These are phyloP conservation scores for Verticillium longisporum DNA, from an alignment of 2,329 filamentous ascomycete species.

Conservation along the genomic window DNA sequence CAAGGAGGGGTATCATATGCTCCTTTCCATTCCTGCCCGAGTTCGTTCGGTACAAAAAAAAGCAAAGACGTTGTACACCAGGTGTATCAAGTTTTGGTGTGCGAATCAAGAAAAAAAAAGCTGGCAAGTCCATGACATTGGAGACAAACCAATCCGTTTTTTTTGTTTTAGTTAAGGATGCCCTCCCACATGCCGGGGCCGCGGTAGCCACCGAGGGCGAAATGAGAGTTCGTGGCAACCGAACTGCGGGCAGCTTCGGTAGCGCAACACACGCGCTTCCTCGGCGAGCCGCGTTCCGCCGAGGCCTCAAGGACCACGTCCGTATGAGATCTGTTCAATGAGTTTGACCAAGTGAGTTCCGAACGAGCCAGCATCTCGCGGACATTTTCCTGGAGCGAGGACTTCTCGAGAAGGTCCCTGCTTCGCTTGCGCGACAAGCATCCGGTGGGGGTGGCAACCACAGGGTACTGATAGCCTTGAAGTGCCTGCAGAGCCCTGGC, in stretches of 20 bases:
- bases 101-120: neutral
- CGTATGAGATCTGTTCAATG: conserved; percentile 29
- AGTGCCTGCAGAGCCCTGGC: conserved; percentile 54
- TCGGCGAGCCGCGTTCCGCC: conserved; percentile 27
- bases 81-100: conserved; percentile 1
- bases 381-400: conserved; percentile 58
- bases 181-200: conserved; percentile 62
- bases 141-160: neutral
- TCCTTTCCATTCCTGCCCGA: conserved; percentile 20
- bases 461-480: conserved; percentile 42
- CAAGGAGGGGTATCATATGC: conserved; percentile 21
- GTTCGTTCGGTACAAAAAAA: conserved; percentile 14
- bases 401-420: conserved; percentile 32
- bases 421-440: conserved; percentile 45
- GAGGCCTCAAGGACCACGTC: conserved; percentile 12
- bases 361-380: conserved; percentile 49
- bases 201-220: conserved; percentile 40
- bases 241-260: conserved; percentile 47
- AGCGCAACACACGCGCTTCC: conserved; percentile 63
- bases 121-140: neutral
- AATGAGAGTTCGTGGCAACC: conserved; percentile 38
- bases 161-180: conserved; percentile 42
- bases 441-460: conserved; percentile 30
- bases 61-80: neutral
- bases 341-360: conserved; percentile 25